phyloP scores from a whole-genome alignment of 139 green algal species.

The Edaphochlamys debaryana region DNA sequence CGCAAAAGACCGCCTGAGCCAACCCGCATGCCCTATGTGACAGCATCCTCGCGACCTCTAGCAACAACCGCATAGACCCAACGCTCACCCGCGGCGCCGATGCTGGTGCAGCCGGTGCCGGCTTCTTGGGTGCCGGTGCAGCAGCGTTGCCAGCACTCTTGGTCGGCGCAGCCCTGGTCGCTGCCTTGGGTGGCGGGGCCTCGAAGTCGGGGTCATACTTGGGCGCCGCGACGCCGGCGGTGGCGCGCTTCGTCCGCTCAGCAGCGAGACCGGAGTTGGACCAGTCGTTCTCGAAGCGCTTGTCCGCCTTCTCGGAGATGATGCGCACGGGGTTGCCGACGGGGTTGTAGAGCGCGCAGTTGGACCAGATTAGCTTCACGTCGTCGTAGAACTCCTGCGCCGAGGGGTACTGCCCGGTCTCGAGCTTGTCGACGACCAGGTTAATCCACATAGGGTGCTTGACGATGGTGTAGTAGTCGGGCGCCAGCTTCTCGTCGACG shows the following conservation, averaged over 20 bases:
- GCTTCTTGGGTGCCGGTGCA: background rate
- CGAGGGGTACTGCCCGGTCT: background rate
- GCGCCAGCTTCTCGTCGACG: slow-evolving; percentile 17
- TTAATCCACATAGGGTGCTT: slow-evolving; percentile 40
- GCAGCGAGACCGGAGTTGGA: slow-evolving; percentile 14
- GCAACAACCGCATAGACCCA: too few relatives aligned
- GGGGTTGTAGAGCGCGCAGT: slow-evolving; percentile 60
- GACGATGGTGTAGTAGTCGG: slow-evolving; percentile 40
- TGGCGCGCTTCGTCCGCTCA: slow-evolving; percentile 22
- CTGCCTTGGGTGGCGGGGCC: slow-evolving; percentile 2
- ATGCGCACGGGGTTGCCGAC: slow-evolving; percentile 13
- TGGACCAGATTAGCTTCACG: slow-evolving; percentile 53
- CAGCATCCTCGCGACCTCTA: too few relatives aligned
- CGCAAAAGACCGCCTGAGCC: too few relatives aligned
- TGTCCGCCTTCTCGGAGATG: slow-evolving; percentile 38
- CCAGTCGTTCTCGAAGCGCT: slow-evolving; percentile 56
- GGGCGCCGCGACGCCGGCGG: slow-evolving; percentile 8
- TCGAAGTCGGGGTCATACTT: slow-evolving; percentile 43
- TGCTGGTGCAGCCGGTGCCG: background rate
- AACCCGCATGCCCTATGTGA: too few relatives aligned
- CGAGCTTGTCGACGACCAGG: slow-evolving; percentile 23
- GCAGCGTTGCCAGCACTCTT: background rate
- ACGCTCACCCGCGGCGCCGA: too few relatives aligned
- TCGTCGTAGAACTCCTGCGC: slow-evolving; percentile 54
- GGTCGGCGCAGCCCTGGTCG: background rate